These are phyloP conservation scores for Annulohypoxylon stygium DNA, from an alignment of 495 filamentous ascomycete species.

Conservation along the genomic window DNA sequence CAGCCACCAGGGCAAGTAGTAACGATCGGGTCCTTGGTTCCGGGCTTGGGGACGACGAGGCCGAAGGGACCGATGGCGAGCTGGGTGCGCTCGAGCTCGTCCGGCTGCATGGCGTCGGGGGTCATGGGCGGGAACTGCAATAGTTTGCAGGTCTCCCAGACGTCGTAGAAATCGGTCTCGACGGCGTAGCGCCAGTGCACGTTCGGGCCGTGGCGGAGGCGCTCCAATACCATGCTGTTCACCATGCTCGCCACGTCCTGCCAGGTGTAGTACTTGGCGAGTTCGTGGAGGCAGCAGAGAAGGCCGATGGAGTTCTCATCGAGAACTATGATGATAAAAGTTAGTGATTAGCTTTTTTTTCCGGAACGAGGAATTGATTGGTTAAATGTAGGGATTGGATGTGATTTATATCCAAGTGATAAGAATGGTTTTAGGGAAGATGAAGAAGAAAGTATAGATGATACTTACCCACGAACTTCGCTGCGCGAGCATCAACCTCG, in stretches of 20 bases:
- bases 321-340: not conserved
- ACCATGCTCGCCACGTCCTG: constrained; percentile 1
- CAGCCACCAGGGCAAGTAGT: not conserved
- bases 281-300: not conserved
- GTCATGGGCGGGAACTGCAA: not conserved
- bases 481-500: not conserved
- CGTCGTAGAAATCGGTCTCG: not conserved
- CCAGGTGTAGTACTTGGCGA: constrained; percentile 14
- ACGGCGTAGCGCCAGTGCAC: not conserved
- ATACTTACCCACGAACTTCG: not conserved
- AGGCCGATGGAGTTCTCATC: not conserved
- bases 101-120: not conserved
- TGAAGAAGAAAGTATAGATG: no score
- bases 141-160: not conserved
- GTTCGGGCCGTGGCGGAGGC: constrained; percentile 12
- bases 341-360: no score
- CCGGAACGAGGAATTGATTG: no score
- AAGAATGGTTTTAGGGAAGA: no score
- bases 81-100: not conserved
- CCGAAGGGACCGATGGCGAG: not conserved
- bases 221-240: constrained; percentile 19
- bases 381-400: no score
- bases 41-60: not conserved
- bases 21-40: not conserved
- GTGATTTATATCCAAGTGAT: no score